Conservation (phyloP, 345 rosid species). For the Crucihimalaya himalaica region DNA sequence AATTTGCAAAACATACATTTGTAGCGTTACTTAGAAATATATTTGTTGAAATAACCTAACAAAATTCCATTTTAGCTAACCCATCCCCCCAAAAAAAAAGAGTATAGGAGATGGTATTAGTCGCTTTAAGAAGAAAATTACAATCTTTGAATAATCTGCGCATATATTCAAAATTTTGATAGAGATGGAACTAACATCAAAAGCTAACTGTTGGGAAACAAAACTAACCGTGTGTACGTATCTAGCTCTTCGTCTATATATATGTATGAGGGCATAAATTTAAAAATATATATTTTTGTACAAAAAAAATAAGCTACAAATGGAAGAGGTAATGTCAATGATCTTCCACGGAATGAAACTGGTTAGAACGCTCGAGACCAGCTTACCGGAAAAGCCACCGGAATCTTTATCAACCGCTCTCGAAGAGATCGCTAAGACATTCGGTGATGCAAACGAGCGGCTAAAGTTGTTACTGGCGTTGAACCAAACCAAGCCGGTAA, state of each 20-base stretch:
- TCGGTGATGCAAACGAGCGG: conserved; percentile 43
- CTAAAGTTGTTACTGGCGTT: conserved; percentile 19
- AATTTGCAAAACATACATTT: neutral
- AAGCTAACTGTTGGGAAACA: conserved; percentile 28
- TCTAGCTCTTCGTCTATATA: conserved; percentile 33
- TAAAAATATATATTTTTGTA: neutral
- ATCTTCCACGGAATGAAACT: conserved; percentile 52
- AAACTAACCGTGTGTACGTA: conserved; percentile 29
- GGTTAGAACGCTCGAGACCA: conserved; percentile 55
- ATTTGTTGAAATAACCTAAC: conserved; percentile 9
- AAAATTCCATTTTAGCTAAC: conserved; percentile 3
- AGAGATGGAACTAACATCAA: conserved; percentile 39
- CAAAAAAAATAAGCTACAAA: neutral
- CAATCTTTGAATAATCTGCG: conserved; percentile 31
- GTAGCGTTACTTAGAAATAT: neutral
- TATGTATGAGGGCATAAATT: neutral
- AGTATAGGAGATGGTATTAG: conserved; percentile 8
- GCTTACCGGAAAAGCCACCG: conserved; percentile 43
- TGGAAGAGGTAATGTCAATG: conserved; percentile 50
- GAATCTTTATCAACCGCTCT: conserved; percentile 42
- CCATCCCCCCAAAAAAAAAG: neutral
- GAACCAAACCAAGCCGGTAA: conserved; percentile 15
- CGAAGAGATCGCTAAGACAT: conserved; percentile 46
- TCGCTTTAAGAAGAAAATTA: neutral
- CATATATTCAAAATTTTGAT: neutral